phyloP scores from a whole-genome alignment of 2,329 filamentous ascomycete genomes.

The Aspergillus thermomutatus region DNA sequence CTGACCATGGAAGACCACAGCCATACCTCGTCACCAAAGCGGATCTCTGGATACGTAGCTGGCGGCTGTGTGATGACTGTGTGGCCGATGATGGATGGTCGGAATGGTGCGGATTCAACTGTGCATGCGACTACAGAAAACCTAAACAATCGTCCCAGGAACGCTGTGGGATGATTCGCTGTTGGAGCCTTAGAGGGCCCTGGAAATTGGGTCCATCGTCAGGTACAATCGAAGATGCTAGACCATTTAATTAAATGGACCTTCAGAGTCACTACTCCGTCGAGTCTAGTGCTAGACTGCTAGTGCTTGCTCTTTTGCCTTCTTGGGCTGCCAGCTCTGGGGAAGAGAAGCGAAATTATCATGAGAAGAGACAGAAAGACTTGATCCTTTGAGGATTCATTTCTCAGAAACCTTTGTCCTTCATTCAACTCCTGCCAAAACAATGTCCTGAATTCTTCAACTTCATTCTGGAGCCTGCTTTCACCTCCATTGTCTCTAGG shows the following conservation, averaged over 20 bases:
- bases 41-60: too few relatives aligned
- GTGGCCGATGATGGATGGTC: background rate
- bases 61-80: too few relatives aligned
- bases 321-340: background rate
- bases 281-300: background rate
- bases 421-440: background rate
- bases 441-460: background rate
- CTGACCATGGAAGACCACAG: background rate
- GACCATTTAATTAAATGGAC: background rate
- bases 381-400: background rate
- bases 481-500: slow-evolving; percentile 6
- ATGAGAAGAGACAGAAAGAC: too few relatives aligned
- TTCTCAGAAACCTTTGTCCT: background rate
- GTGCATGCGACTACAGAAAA: background rate
- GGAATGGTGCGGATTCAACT: background rate
- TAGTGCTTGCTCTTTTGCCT: background rate
- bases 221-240: background rate
- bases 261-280: too few relatives aligned
- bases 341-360: background rate
- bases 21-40: background rate
- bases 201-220: background rate
- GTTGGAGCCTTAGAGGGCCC: background rate
- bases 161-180: background rate
- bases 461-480: background rate
- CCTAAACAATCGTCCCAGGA: background rate